These are phyloP conservation scores for Aspergillus sp. DNA, from an alignment of 2,329 filamentous ascomycete genomes.

Conservation along the genomic window DNA sequence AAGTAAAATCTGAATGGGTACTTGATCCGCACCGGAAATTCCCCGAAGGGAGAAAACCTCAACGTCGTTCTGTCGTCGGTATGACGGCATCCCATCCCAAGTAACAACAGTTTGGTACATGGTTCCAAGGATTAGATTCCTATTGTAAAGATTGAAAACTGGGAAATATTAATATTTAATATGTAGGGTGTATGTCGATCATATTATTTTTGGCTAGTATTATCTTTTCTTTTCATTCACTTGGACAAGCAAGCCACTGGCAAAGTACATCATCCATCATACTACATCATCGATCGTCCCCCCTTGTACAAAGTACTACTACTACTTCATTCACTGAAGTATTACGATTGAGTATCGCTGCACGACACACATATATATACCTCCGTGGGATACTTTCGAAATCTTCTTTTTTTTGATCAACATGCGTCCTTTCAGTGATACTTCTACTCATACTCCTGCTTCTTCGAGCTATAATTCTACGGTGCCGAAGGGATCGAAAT, in stretches of 20 bases:
- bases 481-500: constrained; percentile 9
- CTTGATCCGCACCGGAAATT: constrained; percentile 3
- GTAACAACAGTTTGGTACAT: background rate
- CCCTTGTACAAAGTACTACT: background rate
- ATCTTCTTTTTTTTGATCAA: background rate
- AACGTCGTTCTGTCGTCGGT: constrained; percentile 10
- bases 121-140: background rate
- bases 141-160: no score
- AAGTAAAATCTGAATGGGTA: background rate
- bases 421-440: constrained; percentile 35
- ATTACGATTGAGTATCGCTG: background rate
- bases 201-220: background rate
- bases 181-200: background rate
- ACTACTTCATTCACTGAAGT: no score
- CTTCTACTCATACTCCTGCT: constrained; percentile 30
- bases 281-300: constrained; percentile 9
- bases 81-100: constrained; percentile 13
- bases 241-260: no score
- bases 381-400: background rate
- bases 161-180: background rate
- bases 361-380: constrained; percentile 15
- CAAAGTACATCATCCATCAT: background rate
- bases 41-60: background rate
- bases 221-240: background rate
- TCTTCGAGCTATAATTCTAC: constrained; percentile 29